Evolutionary conservation across 148 eudicot genomes (phyloP).

Genomic region (Diospyros kaki): DNA sequence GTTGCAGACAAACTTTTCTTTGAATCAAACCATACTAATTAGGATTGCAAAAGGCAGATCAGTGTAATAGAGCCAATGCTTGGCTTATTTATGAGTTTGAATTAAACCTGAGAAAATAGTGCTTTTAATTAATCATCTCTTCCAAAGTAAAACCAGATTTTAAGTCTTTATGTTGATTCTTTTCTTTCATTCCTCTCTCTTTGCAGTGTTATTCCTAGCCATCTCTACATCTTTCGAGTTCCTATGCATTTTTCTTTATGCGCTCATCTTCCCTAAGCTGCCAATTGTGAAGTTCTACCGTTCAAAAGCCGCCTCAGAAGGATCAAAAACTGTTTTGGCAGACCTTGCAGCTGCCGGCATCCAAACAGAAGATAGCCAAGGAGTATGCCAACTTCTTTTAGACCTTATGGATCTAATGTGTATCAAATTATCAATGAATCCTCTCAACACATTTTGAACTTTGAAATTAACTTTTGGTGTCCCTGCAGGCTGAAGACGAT

Average conservation of each 20-base stretch:
- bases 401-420: no score
- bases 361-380: conserved; percentile 15
- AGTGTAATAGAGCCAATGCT: no score
- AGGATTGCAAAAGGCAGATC: no score
- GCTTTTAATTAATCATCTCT: no score
- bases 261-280: conserved; percentile 25
- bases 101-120: no score
- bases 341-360: conserved; percentile 38
- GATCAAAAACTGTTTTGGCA: conserved; percentile 34
- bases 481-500: conserved; percentile 14
- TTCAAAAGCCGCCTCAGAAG: conserved; percentile 33
- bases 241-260: conserved; percentile 30
- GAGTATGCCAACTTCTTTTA: neutral
- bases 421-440: no score
- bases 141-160: no score
- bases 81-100: no score
- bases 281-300: conserved; percentile 35
- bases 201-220: conserved; percentile 30
- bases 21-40: no score
- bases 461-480: neutral
- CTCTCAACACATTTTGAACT: no score
- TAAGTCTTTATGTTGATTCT: neutral
- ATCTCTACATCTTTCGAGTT: conserved; percentile 32
- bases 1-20: neutral
- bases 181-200: neutral